A percentile compares a stretch with the other conserved stretches of the same genome.
Conservation (phyloP, 805 yeast species). For the Yamadazyma philogaea region DNA sequence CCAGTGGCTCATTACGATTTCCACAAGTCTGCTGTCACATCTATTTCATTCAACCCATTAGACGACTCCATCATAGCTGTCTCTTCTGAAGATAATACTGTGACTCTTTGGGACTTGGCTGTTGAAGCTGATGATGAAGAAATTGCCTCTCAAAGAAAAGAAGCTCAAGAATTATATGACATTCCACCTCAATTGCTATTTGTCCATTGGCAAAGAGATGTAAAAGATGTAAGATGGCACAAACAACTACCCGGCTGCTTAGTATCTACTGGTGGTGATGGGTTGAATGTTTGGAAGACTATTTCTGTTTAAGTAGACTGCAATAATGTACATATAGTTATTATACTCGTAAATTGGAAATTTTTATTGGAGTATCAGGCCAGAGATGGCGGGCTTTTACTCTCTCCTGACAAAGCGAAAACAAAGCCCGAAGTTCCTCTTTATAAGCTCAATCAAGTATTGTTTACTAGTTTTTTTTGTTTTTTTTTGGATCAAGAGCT, state of each 20-base stretch:
- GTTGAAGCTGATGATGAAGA: constrained; percentile 99
- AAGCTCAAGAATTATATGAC: constrained; percentile 74
- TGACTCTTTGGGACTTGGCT: constrained; percentile 95
- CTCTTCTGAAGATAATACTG: constrained; percentile 94
- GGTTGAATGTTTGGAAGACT: constrained; percentile 93
- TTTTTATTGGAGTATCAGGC: not conserved
- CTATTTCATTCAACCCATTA: constrained; percentile 89
- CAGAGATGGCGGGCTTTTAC: no score
- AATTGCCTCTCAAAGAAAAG: constrained; percentile 78
- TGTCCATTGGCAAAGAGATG: constrained; percentile 98
- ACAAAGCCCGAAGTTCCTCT: no score
- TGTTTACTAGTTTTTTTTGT: not conserved
- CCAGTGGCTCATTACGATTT: constrained; percentile 95
- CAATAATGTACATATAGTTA: not conserved
- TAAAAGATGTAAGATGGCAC: constrained; percentile 98
- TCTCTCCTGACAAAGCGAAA: no score
- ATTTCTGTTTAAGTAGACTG: constrained; percentile 67
- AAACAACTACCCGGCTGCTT: constrained; percentile 93
- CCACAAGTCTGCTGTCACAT: constrained; percentile 91
- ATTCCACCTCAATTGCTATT: constrained; percentile 94
- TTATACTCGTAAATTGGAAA: no score
- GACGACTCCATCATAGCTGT: constrained; percentile 97
- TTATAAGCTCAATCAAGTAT: no score
- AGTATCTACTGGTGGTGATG: constrained; percentile 93
- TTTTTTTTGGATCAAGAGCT: not conserved